Evolutionary conservation across 345 rosid genomes (phyloP).

Genomic region (Boechera divaricarpa): DNA sequence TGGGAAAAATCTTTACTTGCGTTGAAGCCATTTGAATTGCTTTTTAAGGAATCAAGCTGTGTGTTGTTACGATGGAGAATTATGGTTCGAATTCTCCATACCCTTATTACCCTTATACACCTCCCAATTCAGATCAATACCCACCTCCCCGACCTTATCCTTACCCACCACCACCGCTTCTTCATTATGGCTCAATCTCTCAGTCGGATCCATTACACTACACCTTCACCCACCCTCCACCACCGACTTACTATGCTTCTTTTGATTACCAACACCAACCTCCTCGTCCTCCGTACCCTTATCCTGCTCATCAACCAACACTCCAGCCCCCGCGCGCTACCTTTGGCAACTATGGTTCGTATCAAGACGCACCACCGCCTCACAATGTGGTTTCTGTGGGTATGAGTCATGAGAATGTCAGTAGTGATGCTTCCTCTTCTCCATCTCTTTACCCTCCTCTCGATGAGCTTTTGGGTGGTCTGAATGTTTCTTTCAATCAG

Average conservation of each 20-base stretch:
- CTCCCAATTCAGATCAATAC: slow-evolving; percentile 58
- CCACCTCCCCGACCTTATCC: slow-evolving; percentile 43
- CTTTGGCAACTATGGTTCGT: slow-evolving; percentile 50
- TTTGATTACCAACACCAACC: slow-evolving; percentile 36
- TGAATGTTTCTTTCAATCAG: slow-evolving; percentile 44
- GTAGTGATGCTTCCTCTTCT: slow-evolving; percentile 32
- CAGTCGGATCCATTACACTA: slow-evolving; percentile 52
- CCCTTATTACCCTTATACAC: slow-evolving; percentile 52
- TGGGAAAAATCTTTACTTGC: neutral
- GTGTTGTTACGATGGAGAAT: slow-evolving; percentile 32
- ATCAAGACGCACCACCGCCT: slow-evolving; percentile 49
- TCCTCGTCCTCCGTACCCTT: slow-evolving; percentile 54
- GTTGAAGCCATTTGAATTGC: neutral
- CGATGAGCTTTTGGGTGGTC: slow-evolving; percentile 56
- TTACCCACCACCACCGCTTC: slow-evolving; percentile 39
- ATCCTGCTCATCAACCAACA: slow-evolving; percentile 48
- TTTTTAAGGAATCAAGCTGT: neutral
- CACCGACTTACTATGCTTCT: slow-evolving; percentile 20
- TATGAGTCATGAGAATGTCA: slow-evolving; percentile 20
- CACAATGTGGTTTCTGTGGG: slow-evolving; percentile 37
- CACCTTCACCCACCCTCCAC: slow-evolving; percentile 16
- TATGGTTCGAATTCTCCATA: slow-evolving; percentile 31
- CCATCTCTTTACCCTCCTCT: slow-evolving; percentile 72
- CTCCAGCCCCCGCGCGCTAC: slow-evolving; percentile 35
- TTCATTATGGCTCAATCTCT: slow-evolving; percentile 31